phyloP scores from a whole-genome alignment of 2,329 filamentous ascomycete genomes.

The Sclerotinia borealis region DNA sequence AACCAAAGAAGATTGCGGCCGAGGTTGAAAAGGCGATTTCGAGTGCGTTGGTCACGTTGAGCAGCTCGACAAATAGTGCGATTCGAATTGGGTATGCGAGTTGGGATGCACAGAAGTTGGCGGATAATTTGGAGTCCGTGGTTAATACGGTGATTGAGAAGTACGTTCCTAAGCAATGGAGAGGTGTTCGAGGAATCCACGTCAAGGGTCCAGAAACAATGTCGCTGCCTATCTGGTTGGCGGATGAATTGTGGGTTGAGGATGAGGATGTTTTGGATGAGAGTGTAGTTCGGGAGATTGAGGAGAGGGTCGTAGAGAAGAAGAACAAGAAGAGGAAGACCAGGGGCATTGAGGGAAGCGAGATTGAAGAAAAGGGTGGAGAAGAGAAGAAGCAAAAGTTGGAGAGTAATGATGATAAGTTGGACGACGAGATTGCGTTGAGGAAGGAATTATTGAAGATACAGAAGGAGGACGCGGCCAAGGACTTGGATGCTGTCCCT shows the following conservation, averaged over 20 bases:
- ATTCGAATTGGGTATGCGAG: conserved; percentile 72
- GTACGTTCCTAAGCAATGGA: conserved; percentile 81
- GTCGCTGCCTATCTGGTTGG: conserved; percentile 89
- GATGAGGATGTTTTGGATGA: conserved; percentile 64
- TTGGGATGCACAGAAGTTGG: conserved; percentile 69
- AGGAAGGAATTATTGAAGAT: conserved; percentile 34
- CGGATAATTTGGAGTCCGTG: conserved; percentile 74
- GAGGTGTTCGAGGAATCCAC: conserved; percentile 76
- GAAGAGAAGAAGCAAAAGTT: conserved; percentile 34
- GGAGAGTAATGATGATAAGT: conserved; percentile 32
- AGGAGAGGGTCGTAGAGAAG: conserved; percentile 4
- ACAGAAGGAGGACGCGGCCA: conserved; percentile 33
- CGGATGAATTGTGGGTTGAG: conserved; percentile 85
- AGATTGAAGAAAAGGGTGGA: conserved; percentile 20
- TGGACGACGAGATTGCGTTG: conserved; percentile 33
- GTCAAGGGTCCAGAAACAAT: conserved; percentile 87
- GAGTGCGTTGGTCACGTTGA: conserved; percentile 74
- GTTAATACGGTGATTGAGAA: conserved; percentile 65
- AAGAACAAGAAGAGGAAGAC: conserved; percentile 15
- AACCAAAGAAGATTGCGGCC: conserved; percentile 55
- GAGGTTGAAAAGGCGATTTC: conserved; percentile 75
- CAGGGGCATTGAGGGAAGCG: conserved; percentile 1
- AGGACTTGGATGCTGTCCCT: conserved; percentile 26
- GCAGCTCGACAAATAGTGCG: conserved; percentile 71
- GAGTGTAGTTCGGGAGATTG: conserved; percentile 34